Base-by-base conservation (phyloP, 2,329 filamentous ascomycete genomes). In the Aspergillus niger region DNA sequence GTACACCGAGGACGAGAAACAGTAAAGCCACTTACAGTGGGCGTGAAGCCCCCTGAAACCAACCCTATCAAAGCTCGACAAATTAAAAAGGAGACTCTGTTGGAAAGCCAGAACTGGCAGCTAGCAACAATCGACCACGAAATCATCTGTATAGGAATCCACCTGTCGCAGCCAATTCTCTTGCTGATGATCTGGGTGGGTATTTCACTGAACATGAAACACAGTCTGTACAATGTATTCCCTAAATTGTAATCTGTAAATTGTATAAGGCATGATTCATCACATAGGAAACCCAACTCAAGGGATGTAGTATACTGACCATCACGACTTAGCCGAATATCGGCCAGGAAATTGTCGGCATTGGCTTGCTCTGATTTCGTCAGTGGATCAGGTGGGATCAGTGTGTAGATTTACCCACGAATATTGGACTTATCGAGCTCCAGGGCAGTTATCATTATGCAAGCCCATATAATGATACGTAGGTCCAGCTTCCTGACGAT, bases 351-450 rank as follows among this genome's bases (percentile, higher is more conserved):
- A 67, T 85, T 82, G 67, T 88, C 85, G 3, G 83, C 83, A 43
- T 85, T 73, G 3, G 85, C 85, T 66, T 84, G 84, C 58, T 53
- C 59, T 62, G 24, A 28, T 39, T 48, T 32, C 38, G 60, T 62
- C 38, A 67, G 58, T 55, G 51, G 26, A 58, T 48, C 6, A 17
- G 69, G 85, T 82, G 15, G 86, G 71, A 67, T 86, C 82, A 8
- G 3, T 50, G 41, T 32, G 11, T 48, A 86, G 73, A 36, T 15
- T 13, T 0, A 86, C 60, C 6, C 55, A 65, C 63, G 63, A 26
- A 64, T 54, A 65, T 88, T 88, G 28, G 83, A 83, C 36, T 85
- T 78, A 69, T 87, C 85, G 3, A 87, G 75, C 68, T 87, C 83
- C 8, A 87, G 72, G 0, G 82, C 84, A 55, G 86, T 84, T 70